A percentile compares a stretch with the other conserved stretches of the same genome.
These are phyloP conservation scores for Protomyces macrosporus DNA, from an alignment of 1,139 yeast genomes.

Conservation along the genomic window DNA sequence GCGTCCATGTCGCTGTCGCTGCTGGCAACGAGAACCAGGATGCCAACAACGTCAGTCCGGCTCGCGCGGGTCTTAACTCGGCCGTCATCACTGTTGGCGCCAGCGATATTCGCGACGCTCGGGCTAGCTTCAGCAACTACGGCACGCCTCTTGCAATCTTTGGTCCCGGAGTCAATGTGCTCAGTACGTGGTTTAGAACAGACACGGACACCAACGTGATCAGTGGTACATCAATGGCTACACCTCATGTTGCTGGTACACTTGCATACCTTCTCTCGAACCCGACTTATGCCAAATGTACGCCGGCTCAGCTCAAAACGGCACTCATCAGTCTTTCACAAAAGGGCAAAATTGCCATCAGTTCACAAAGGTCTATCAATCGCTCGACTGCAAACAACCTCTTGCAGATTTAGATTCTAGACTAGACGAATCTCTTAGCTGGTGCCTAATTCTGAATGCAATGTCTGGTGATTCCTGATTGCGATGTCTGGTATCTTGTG, in stretches of 20 bases:
- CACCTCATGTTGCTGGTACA: conserved; percentile 93
- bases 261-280: conserved; percentile 59
- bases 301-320: background rate
- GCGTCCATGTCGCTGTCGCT: conserved; percentile 58
- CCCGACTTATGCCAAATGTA: conserved; percentile 47
- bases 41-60: conserved; percentile 60
- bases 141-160: conserved; percentile 62
- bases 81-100: conserved; percentile 64
- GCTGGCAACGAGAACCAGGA: conserved; percentile 63
- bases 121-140: conserved; percentile 57
- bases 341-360: background rate
- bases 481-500: no score
- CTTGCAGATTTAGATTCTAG: background rate
- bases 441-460: no score
- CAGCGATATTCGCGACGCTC: conserved; percentile 46
- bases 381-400: background rate
- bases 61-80: conserved; percentile 55
- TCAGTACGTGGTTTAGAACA: conserved; percentile 71
- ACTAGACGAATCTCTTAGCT: no score
- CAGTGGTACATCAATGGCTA: conserved; percentile 98
- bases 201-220: conserved; percentile 76
- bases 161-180: conserved; percentile 55
- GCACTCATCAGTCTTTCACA: background rate
- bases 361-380: background rate
- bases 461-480: no score